A percentile compares a stretch with the other conserved stretches of the same genome.
Conservation (phyloP, 345 rosid species). For the Salix udensis region DNA sequence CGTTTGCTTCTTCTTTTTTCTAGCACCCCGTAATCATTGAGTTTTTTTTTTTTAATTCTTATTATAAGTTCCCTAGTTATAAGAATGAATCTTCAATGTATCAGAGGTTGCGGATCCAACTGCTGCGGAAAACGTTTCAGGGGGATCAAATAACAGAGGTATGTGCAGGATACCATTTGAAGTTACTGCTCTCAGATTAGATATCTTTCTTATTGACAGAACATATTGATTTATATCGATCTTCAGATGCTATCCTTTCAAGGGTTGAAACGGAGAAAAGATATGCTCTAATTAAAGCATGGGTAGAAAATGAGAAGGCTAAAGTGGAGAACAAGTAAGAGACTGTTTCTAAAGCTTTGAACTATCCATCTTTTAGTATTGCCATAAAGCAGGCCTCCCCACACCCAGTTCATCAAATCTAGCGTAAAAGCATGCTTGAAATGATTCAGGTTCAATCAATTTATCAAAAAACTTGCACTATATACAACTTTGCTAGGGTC, state of each 20-base stretch:
- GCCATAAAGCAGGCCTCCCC: not conserved
- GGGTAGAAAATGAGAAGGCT: conserved; percentile 85
- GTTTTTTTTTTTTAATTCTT: not conserved
- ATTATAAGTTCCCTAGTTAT: not conserved
- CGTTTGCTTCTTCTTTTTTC: not conserved
- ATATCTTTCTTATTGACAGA: not conserved
- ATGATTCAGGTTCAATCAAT: not conserved
- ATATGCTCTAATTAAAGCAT: conserved; percentile 60
- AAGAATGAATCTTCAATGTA: conserved; percentile 6
- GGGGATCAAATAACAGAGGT: conserved; percentile 28
- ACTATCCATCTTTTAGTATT: not conserved
- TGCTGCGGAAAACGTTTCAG: conserved; percentile 2
- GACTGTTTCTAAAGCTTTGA: not conserved
- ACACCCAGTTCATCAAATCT: not conserved
- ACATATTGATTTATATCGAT: not conserved
- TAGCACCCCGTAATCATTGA: not conserved
- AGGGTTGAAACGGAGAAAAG: conserved; percentile 56
- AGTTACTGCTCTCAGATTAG: not conserved
- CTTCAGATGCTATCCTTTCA: conserved; percentile 45
- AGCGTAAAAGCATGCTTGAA: not conserved
- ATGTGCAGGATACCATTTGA: not conserved
- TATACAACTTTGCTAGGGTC: not conserved
- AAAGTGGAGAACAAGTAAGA: conserved; percentile 76
- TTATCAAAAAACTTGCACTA: not conserved
- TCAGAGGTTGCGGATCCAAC: conserved; percentile 21